Evolutionary conservation across 768 basidiomycete species (phyloP).

Genomic region (Suillus subaureus): DNA sequence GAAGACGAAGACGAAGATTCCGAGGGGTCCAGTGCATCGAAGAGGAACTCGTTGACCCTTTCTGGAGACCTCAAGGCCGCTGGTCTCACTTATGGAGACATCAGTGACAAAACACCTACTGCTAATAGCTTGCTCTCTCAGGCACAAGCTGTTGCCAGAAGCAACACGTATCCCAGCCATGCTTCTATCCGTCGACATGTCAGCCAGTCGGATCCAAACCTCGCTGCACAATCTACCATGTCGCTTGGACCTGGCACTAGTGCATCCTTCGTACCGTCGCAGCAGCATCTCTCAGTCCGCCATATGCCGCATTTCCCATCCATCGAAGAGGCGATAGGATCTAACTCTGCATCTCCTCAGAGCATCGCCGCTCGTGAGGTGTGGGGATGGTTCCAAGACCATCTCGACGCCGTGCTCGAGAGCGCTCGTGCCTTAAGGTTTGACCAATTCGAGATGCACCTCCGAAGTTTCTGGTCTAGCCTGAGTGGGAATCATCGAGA

Average conservation of each 20-base stretch:
- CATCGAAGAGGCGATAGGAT: slow-evolving; percentile 82
- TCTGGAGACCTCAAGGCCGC: slow-evolving; percentile 62
- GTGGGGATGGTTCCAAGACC: slow-evolving; percentile 92
- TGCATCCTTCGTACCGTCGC: slow-evolving; percentile 48
- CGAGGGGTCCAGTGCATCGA: slow-evolving; percentile 73
- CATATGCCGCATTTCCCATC: slow-evolving; percentile 81
- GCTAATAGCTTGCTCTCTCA: slow-evolving; percentile 76
- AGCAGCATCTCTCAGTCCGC: slow-evolving; percentile 65
- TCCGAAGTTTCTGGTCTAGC: slow-evolving; percentile 84
- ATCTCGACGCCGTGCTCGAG: slow-evolving; percentile 81
- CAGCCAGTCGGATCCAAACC: slow-evolving; percentile 55
- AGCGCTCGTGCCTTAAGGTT: slow-evolving; percentile 77
- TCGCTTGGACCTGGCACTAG: slow-evolving; percentile 49
- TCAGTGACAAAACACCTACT: slow-evolving; percentile 86
- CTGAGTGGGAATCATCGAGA: slow-evolving; percentile 78
- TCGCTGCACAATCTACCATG: slow-evolving; percentile 60
- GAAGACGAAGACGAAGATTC: slow-evolving; percentile 90
- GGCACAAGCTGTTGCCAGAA: slow-evolving; percentile 64
- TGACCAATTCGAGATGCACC: slow-evolving; percentile 87
- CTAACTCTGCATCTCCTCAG: slow-evolving; percentile 73
- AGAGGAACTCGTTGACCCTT: slow-evolving; percentile 73
- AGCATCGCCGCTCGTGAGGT: slow-evolving; percentile 82
- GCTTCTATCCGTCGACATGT: slow-evolving; percentile 76
- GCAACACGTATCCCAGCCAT: slow-evolving; percentile 62
- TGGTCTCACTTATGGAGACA: slow-evolving; percentile 58